Base-by-base conservation (phyloP, 2,329 filamentous ascomycete genomes). In the Verticillium nubilum region DNA sequence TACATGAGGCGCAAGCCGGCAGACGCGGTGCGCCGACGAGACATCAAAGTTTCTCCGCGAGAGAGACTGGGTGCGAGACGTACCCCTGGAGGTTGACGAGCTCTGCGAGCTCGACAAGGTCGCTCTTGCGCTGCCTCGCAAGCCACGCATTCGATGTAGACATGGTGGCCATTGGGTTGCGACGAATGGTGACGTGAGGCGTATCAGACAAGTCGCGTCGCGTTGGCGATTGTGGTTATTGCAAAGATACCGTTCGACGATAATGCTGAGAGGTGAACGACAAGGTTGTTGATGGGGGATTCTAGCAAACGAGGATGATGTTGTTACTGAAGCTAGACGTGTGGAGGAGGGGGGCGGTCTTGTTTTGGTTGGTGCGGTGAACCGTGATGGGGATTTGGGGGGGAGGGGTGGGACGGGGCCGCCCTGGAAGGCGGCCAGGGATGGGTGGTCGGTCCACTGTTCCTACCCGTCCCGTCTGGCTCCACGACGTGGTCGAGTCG, bases 41-140 rank as follows among this genome's bases (percentile, higher is more conserved):
- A 5, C 28, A 19, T 47, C 19, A n/a, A 23, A n/a, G 37, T 9
- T 23, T 47, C 37, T 47, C n/a, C 37, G 37, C 37, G 37, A 47
- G 37, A n/a, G 6, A 23, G 37, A 25, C 37, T 6, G 37, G 17
- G 19, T 47, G n/a, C 37, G 37, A 47, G 62, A 83, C 87, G 70
- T 85, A 96, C 92, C 90, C 84, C 70, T 85, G 81, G 58, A 94
- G 78, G 60, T 88, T 88, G 63, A 90, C 82, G 54, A 81, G 77
- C 65, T 90, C 84, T 61, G 91, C 91, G 63, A 96, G 80, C 63
- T 90, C 88, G 67, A 86, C 74, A 59, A 97, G 84, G 65, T 94
- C 91, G 67, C 81, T 82, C 82, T 96, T 96, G 79, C 90, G 88
- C 82, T 95, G 90, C 73, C 84, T 83, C 74, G 87, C 84, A 72